Evolutionary conservation across 352 stramenopile genomes (phyloP).

Genomic region (Aphanomyces cochlioides): DNA sequence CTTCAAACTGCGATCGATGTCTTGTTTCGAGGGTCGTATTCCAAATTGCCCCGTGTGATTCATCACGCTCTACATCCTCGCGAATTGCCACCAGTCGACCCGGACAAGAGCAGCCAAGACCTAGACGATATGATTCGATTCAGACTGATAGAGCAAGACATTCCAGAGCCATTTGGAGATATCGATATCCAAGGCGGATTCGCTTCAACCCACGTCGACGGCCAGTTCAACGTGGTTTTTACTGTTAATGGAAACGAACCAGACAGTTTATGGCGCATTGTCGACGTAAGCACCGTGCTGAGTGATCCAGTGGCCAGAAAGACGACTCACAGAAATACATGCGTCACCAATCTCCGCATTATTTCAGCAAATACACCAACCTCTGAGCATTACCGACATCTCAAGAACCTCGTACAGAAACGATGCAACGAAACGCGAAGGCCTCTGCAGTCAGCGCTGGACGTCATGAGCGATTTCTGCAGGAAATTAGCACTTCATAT

Average conservation of each 20-base stretch:
- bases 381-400: conserved; percentile 66
- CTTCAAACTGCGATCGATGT: conserved; percentile 76
- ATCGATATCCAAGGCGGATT: conserved; percentile 70
- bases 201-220: conserved; percentile 66
- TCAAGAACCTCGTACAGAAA: conserved; percentile 79
- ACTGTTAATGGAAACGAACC: conserved; percentile 76
- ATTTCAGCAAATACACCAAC: conserved; percentile 70
- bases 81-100: conserved; percentile 60
- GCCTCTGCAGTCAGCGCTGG: conserved; percentile 35
- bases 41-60: conserved; percentile 65
- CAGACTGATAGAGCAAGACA: conserved; percentile 73
- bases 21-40: conserved; percentile 70
- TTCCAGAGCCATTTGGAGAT: conserved; percentile 74
- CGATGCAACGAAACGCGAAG: conserved; percentile 47
- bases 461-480: conserved; percentile 58
- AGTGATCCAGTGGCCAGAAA: conserved; percentile 39
- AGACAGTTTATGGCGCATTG: conserved; percentile 71
- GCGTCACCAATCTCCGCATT: conserved; percentile 51
- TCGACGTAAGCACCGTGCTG: conserved; percentile 51
- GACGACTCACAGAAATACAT: conserved; percentile 36
- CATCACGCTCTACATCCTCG: conserved; percentile 64
- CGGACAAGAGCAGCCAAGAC: conserved; percentile 44
- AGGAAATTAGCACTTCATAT: conserved; percentile 73
- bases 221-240: conserved; percentile 79
- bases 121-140: conserved; percentile 80